Conservation (phyloP, 78 protist genomes). For the Polysphondylium violaceum region DNA sequence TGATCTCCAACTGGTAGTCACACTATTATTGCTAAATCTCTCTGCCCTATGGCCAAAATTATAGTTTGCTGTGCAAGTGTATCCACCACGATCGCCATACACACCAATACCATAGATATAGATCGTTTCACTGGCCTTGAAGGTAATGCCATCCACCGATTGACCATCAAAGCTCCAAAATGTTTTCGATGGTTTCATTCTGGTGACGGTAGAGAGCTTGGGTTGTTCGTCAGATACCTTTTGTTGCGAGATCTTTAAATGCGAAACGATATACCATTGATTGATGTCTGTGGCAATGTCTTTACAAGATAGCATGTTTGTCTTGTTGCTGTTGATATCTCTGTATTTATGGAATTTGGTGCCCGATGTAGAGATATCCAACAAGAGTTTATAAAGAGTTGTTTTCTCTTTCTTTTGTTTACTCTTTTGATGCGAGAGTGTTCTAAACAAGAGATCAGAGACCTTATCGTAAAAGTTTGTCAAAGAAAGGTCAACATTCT, state of each 20-base stretch:
- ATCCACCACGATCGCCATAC: conserved; percentile 54
- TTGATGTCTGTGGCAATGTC: too few relatives aligned
- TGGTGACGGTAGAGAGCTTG: not conserved
- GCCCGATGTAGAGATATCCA: too few relatives aligned
- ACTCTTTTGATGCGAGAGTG: too few relatives aligned
- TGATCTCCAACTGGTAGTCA: not conserved
- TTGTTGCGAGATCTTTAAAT: too few relatives aligned
- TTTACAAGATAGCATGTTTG: too few relatives aligned
- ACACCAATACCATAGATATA: conserved; percentile 58
- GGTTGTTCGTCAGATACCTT: not conserved
- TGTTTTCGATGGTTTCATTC: not conserved
- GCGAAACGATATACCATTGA: conserved; percentile 30
- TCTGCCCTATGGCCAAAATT: not conserved
- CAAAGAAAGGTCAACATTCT: not conserved
- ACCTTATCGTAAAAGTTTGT: conserved; percentile 21
- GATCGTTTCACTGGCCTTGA: not conserved
- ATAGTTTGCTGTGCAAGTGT: not conserved
- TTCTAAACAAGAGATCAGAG: not conserved
- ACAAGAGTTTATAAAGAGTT: too few relatives aligned
- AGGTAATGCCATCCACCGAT: conserved; percentile 37
- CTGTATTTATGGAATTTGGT: too few relatives aligned
- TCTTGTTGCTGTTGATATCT: too few relatives aligned
- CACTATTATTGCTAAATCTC: not conserved
- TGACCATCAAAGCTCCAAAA: conserved; percentile 40
- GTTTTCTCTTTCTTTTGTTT: too few relatives aligned